These are phyloP conservation scores for Chalaropsis ovoidea DNA, from an alignment of 2,329 filamentous ascomycete genomes.

Conservation along the genomic window DNA sequence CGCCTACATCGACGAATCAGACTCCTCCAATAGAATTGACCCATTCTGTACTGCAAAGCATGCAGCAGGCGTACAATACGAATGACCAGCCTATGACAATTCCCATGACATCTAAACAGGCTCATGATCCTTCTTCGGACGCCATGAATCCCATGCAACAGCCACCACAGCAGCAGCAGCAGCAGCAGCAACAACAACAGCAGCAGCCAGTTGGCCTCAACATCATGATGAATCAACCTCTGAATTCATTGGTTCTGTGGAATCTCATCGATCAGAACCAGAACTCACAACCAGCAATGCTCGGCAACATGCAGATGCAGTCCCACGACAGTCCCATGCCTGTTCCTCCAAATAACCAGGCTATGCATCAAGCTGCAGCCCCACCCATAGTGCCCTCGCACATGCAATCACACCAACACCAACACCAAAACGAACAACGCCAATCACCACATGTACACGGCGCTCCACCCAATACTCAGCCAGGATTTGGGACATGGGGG, in stretches of 20 bases:
- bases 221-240: conserved; percentile 22
- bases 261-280: conserved; percentile 24
- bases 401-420: conserved; percentile 8
- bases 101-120: neutral
- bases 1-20: neutral
- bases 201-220: conserved; percentile 18
- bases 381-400: conserved; percentile 16
- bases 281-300: conserved; percentile 3
- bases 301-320: conserved; percentile 12
- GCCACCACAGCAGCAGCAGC: neutral
- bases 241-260: conserved; percentile 22
- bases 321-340: neutral
- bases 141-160: neutral
- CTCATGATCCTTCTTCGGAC: neutral
- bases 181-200: neutral
- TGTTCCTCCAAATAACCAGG: neutral
- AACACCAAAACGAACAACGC: conserved; percentile 1
- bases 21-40: neutral
- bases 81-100: neutral
- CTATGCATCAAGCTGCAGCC: conserved; percentile 6
- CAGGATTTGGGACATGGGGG: conserved; percentile 7
- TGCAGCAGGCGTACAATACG: neutral
- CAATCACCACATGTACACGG: conserved; percentile 10
- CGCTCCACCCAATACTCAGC: neutral
- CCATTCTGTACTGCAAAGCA: conserved; percentile 1